phyloP scores from a whole-genome alignment of 2,329 filamentous ascomycete genomes.

The Dothideomycetidae sp. region DNA sequence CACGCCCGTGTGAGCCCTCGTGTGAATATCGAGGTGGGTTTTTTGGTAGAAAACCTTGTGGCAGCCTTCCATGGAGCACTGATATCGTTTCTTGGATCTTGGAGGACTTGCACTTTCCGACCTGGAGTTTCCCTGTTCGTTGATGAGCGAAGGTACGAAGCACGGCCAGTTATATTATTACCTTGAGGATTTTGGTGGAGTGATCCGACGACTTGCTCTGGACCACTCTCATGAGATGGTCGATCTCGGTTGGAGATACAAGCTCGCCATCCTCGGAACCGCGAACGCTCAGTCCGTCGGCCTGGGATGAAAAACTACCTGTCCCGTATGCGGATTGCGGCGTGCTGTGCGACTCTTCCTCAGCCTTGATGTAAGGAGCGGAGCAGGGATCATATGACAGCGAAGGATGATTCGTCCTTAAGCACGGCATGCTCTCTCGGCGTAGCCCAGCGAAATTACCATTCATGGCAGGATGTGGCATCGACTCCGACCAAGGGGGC shows the following conservation, averaged over 20 bases:
- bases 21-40: conserved; percentile 85
- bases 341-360: conserved; percentile 25
- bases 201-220: conserved; percentile 44
- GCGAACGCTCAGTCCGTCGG: conserved; percentile 6
- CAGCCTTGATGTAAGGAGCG: conserved; percentile 30
- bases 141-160: no score
- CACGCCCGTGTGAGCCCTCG: conserved; percentile 72
- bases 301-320: conserved; percentile 16
- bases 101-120: conserved; percentile 7
- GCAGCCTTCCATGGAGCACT: conserved; percentile 61
- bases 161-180: no score
- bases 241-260: conserved; percentile 9
- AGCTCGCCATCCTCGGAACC: conserved; percentile 3
- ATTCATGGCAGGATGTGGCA: not conserved
- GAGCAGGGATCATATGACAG: conserved; percentile 14
- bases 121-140: not conserved
- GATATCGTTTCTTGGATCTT: conserved; percentile 48
- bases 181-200: conserved; percentile 8
- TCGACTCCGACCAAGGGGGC: not conserved
- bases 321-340: conserved; percentile 16
- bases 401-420: conserved; percentile 11
- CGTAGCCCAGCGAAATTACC: not conserved
- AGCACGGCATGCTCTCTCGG: conserved; percentile 2
- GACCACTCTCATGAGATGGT: conserved; percentile 67
- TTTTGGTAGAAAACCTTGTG: conserved; percentile 77